Evolutionary conservation across 169 alveolate species (phyloP).

Genomic region (Neospora caninum): DNA sequence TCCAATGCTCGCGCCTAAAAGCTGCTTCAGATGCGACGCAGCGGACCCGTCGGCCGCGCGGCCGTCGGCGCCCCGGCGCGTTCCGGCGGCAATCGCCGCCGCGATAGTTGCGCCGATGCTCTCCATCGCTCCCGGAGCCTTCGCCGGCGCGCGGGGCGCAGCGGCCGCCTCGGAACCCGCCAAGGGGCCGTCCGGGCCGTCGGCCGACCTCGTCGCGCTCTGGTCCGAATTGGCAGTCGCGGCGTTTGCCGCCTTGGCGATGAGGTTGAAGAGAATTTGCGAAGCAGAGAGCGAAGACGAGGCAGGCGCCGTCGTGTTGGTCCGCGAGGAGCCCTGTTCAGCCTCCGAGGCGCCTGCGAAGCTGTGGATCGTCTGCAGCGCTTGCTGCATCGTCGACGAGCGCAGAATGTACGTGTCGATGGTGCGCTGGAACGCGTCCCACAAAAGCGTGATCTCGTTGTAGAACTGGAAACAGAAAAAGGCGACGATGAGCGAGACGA

Average conservation of each 20-base stretch:
- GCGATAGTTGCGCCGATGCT: neutral
- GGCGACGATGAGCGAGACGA: conserved; percentile 57
- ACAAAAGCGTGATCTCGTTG: conserved; percentile 38
- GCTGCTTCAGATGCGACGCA: neutral
- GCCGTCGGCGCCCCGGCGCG: neutral
- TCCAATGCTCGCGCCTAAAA: conserved; percentile 1
- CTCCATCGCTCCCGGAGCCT: neutral
- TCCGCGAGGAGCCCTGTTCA: neutral
- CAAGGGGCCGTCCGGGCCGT: neutral
- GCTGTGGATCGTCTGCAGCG: conserved; percentile 10
- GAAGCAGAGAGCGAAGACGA: conserved; percentile 10
- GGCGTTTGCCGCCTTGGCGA: neutral
- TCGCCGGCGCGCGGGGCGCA: neutral
- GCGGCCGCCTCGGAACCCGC: neutral
- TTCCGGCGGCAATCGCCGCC: neutral
- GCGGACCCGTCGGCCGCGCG: neutral
- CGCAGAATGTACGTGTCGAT: conserved; percentile 34
- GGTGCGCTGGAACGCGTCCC: conserved; percentile 38
- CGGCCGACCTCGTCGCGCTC: neutral
- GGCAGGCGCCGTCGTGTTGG: conserved; percentile 4
- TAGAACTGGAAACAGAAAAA: conserved; percentile 54
- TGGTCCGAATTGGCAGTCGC: neutral
- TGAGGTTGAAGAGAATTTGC: neutral
- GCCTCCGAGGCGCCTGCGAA: conserved; percentile 9
- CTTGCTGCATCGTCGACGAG: conserved; percentile 28